These are phyloP conservation scores for Candida pseudofarinosa DNA, from an alignment of 805 yeast genomes.

Conservation along the genomic window DNA sequence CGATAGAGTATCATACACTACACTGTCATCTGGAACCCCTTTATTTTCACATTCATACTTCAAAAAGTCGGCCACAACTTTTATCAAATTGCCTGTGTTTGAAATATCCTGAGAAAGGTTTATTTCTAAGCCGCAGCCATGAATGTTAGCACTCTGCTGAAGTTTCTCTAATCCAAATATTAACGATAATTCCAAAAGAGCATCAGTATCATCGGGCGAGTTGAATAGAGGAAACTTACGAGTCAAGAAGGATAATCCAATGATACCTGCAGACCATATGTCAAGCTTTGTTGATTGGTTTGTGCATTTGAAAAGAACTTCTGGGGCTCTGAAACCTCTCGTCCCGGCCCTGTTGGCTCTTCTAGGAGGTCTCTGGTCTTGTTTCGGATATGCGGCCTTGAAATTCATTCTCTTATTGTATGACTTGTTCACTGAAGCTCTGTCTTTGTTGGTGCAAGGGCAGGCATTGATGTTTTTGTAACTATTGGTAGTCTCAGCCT, in stretches of 20 bases:
- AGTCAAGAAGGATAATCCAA: constrained; percentile 70
- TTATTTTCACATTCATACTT: constrained; percentile 47
- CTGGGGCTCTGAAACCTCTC: constrained; percentile 93
- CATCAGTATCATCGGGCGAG: constrained; percentile 91
- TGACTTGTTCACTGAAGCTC: constrained; percentile 2
- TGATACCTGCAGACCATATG: constrained; percentile 91
- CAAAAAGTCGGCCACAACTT: constrained; percentile 25
- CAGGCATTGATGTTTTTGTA: constrained; percentile 36
- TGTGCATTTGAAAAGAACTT: constrained; percentile 80
- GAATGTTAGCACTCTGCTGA: constrained; percentile 74
- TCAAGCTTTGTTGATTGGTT: constrained; percentile 80
- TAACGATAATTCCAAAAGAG: constrained; percentile 76
- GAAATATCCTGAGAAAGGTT: constrained; percentile 16
- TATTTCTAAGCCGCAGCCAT: constrained; percentile 81
- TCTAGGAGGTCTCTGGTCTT: constrained; percentile 82
- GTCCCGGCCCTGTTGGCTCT: constrained; percentile 98
- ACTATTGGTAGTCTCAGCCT: constrained; percentile 13
- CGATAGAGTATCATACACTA: constrained; percentile 60
- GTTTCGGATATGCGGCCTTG: constrained; percentile 68
- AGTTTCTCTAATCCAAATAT: constrained; percentile 74
- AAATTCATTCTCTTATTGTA: constrained; percentile 24
- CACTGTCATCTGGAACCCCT: constrained; percentile 67
- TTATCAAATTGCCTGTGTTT: constrained; percentile 29
- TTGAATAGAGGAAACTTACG: constrained; percentile 91
- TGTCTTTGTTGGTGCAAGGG: constrained; percentile 46